Base-by-base conservation (phyloP, 140 eudicot species). In the Erigeron philadelphicus region DNA sequence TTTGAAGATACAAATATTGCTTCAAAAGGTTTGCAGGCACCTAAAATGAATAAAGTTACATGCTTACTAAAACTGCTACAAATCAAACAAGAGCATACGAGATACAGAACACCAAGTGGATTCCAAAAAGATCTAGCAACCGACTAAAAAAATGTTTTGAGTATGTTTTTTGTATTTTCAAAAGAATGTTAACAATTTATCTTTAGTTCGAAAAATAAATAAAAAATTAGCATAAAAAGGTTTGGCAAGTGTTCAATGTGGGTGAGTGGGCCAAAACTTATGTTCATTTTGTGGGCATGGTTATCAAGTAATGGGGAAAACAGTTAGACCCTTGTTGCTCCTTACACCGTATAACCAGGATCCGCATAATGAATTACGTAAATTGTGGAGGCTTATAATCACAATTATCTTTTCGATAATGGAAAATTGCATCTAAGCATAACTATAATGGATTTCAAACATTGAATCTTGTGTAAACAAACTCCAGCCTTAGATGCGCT, bases 1-100 rank as follows among this genome's bases (percentile, higher is more conserved):
- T 85, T 93, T 72, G 95, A 82, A 58, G 95, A 89, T 23, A 93
- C 94, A 59, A 77, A 87, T 78, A 93, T 89, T 17, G 96, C 94
- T 82, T 93, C 98, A 68, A 81, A 61, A 38, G 95, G 95, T 61
- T 89, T 84, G 55, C 77, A 56, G 9, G 87, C 90, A 67, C 98
- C 98, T 93, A 67, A 50, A n/a, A 50, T 50, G 57, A 18, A 50
- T 50, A 50, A 50, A 50, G 57, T 50, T 50, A 50, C 7, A 5
- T 4, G 8, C 18, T n/a, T 13, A 50, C 5, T 50, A 50, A 18
- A 4, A 50, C 11, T n/a, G 57, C 72, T 31, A 23, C 72, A 65
- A 78, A 54, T n/a, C 17, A 53, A 60, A 76, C 61, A 71, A 15
- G 61, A 46, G 61, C 35, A 5, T 44, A 60, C 66, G 5, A 50